Evolutionary conservation across 2,329 filamentous ascomycete genomes (phyloP).

Genomic region (Paraphaeosphaeria sporulosa): DNA sequence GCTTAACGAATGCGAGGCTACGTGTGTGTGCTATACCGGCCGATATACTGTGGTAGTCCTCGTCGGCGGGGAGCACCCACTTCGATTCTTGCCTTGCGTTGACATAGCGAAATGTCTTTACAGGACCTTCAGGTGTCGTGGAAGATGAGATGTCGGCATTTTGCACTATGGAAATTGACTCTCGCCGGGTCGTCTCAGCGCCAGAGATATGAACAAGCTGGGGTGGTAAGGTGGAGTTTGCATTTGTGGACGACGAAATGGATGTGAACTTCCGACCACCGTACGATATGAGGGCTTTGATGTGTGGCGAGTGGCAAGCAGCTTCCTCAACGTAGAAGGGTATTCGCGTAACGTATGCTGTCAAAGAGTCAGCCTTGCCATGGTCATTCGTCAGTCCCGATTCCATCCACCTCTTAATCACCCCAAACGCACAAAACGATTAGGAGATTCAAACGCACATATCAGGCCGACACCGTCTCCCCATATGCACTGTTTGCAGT

Average conservation of each 20-base stretch:
- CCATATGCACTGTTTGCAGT: conserved; percentile 33
- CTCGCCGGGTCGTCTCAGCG: conserved; percentile 26
- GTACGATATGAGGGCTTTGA: conserved; percentile 45
- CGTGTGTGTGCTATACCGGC: conserved; percentile 72
- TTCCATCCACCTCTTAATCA: background rate
- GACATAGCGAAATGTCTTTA: conserved; percentile 37
- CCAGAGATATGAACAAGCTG: conserved; percentile 43
- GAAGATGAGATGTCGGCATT: conserved; percentile 16
- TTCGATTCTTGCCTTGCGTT: conserved; percentile 31
- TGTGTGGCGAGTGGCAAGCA: conserved; percentile 29
- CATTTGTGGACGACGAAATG: conserved; percentile 19
- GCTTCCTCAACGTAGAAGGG: conserved; percentile 44
- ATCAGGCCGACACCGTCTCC: conserved; percentile 40
- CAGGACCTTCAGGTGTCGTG: conserved; percentile 17
- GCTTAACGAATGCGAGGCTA: conserved; percentile 70
- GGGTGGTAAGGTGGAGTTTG: conserved; percentile 27
- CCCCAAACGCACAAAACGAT: background rate
- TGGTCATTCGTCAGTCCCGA: background rate
- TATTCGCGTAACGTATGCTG: conserved; percentile 42
- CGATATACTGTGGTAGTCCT: conserved; percentile 54
- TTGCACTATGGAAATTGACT: conserved; percentile 31
- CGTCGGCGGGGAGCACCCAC: conserved; percentile 40
- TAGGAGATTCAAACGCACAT: conserved; percentile 29
- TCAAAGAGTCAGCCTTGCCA: background rate
- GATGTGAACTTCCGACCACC: conserved; percentile 38